Conservation (phyloP, 2,329 filamentous ascomycete genomes). For the Daldinia eschscholtzii region DNA sequence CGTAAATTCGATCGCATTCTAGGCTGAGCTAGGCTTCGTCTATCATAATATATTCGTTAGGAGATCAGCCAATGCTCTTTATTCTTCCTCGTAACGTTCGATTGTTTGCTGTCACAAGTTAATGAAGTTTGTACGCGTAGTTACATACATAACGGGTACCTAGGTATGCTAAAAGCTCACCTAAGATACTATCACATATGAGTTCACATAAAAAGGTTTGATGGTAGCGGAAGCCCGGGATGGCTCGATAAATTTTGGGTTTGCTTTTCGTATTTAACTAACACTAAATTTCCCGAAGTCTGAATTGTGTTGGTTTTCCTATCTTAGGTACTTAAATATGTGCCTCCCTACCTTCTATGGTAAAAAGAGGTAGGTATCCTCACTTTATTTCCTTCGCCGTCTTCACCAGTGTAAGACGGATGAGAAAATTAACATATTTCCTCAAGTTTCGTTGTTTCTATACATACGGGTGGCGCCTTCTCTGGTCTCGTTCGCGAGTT, state of each 20-base stretch:
- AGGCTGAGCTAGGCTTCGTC: constrained; percentile 29
- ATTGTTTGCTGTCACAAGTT: constrained; percentile 33
- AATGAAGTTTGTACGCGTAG: constrained; percentile 27
- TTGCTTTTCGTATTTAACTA: constrained; percentile 5
- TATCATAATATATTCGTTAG: constrained; percentile 21
- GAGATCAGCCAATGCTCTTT: constrained; percentile 26
- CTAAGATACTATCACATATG: constrained; percentile 9
- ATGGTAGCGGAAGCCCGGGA: constrained; percentile 5
- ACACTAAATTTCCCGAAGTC: not conserved
- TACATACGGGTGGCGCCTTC: not conserved
- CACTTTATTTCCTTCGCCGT: not conserved
- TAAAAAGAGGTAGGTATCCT: not conserved
- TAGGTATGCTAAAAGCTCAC: constrained; percentile 4
- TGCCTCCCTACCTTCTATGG: not conserved
- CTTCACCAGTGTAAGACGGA: not conserved
- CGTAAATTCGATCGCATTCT: constrained; percentile 37
- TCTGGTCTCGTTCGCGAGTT: not conserved
- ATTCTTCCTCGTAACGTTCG: constrained; percentile 18
- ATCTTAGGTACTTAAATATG: not conserved
- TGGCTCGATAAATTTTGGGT: not conserved
- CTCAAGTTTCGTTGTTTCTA: not conserved
- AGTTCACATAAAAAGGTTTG: constrained; percentile 1
- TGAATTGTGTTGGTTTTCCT: not conserved
- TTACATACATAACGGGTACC: constrained; percentile 1
- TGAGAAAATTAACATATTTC: not conserved